Base-by-base conservation (phyloP, 2,329 filamentous ascomycete genomes). In the Pezicula neosporulosa region DNA sequence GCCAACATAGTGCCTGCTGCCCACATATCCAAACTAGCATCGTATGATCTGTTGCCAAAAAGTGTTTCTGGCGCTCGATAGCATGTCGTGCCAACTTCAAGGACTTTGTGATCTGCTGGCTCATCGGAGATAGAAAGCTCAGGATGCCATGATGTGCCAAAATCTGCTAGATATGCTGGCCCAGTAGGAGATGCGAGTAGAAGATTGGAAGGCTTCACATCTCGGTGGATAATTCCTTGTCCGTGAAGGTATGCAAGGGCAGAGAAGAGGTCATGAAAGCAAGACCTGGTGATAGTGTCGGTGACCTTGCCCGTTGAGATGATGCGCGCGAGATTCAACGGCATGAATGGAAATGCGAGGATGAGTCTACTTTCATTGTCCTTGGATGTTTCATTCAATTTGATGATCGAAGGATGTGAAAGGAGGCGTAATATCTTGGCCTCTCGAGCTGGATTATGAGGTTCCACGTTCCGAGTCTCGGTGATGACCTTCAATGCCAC, bases 191-290 rank as follows among this genome's bases (percentile, higher is more conserved):
- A 82, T 39, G 78, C 73, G 43, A 96, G 77, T 8, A 97, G 75
- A 35, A 99, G 79, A 48, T 96, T 96, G 0, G 90, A 91, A 1
- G 94, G 94, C 65, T 99, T 99, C 65, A 99, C 75, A 65, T 99
- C 94, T 51, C 94, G 85, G 67, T 99, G 94, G 49, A 99, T 87
- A 52, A 99, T 91, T 7, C 83, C 87, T 21, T 82, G 72, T 7
- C 68, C 60, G 66, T 99, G 94, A 2, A 97, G 75, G 60, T 88
- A 78, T 2, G 72, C 72, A 2, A 99, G 77, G 4, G 83, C 92
- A 3, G 71, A 68, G 64, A 97, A 87, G 6, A 94, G 65, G 59
- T 92, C 85, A 10, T 52, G 71, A 70, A 77, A 94, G 67, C 75
- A 82, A 19, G 64, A 60, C 18, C 66, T 65, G 7, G 51, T 56